Conservation (phyloP, 257 asterid species). For the Marsdenia floribunda region DNA sequence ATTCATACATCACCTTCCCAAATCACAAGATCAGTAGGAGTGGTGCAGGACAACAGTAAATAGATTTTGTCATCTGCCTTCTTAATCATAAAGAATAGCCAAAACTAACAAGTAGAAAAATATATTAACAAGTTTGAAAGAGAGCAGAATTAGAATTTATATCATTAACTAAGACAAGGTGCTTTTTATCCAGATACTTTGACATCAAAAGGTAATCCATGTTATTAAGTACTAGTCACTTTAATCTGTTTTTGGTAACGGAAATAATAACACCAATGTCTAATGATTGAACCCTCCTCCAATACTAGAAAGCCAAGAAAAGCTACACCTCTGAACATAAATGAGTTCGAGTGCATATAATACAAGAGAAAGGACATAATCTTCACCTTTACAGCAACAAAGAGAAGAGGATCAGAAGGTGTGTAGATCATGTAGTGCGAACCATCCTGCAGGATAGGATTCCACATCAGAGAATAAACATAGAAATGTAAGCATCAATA, state of each 20-base stretch:
- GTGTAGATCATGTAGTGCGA: conserved; percentile 97
- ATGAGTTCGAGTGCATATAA: not conserved
- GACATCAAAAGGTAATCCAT: not conserved
- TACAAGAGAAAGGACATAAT: not conserved
- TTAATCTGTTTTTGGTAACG: not conserved
- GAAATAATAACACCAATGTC: not conserved
- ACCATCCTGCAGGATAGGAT: conserved; percentile 69
- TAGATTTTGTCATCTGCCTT: not conserved
- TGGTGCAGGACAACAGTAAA: not conserved
- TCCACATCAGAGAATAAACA: conserved; percentile 21
- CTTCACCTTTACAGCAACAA: conserved; percentile 83
- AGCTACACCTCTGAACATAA: not conserved
- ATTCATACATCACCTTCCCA: not conserved
- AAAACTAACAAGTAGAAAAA: not conserved
- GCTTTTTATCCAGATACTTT: not conserved
- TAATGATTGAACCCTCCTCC: not conserved
- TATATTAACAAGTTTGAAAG: not conserved
- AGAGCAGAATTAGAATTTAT: not conserved
- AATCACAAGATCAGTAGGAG: too few relatives aligned
- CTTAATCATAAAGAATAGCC: not conserved
- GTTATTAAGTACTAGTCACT: not conserved
- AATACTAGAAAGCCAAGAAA: not conserved
- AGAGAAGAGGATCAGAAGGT: conserved; percentile 95
- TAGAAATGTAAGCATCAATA: not conserved
- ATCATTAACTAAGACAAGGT: not conserved